These are phyloP conservation scores for Brasilioporus rufonigricans DNA, from an alignment of 768 basidiomycete species.

Conservation along the genomic window DNA sequence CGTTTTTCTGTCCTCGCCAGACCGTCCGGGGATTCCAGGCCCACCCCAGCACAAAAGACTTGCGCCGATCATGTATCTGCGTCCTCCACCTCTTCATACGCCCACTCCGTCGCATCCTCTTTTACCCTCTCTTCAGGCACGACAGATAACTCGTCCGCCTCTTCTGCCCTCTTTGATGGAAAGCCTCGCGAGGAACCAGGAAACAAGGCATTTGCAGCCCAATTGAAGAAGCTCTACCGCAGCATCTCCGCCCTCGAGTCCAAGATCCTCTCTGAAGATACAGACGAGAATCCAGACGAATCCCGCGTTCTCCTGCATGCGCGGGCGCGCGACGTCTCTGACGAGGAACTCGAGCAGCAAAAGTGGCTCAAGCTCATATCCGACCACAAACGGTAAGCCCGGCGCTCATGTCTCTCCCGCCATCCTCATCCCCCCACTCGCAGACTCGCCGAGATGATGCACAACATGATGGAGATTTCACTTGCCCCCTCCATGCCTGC, in stretches of 20 bases:
- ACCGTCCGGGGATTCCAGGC: slow-evolving; percentile 39
- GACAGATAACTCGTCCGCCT: slow-evolving; percentile 72
- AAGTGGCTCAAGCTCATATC: slow-evolving; percentile 70
- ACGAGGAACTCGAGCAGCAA: slow-evolving; percentile 67
- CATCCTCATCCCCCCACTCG: slow-evolving; percentile 10
- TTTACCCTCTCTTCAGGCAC: slow-evolving; percentile 74
- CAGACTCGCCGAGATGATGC: slow-evolving; percentile 89
- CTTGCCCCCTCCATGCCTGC: slow-evolving; percentile 85
- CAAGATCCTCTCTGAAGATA: slow-evolving; percentile 63
- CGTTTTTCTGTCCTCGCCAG: slow-evolving; percentile 70
- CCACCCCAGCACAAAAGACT: slow-evolving; percentile 53
- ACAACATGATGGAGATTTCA: slow-evolving; percentile 82
- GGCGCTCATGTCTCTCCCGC: neutral
- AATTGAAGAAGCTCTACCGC: slow-evolving; percentile 83
- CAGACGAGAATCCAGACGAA: slow-evolving; percentile 49
- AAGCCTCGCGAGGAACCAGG: slow-evolving; percentile 50
- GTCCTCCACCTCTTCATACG: slow-evolving; percentile 73
- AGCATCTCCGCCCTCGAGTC: slow-evolving; percentile 77
- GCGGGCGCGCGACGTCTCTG: slow-evolving; percentile 32
- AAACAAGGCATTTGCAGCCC: slow-evolving; percentile 66
- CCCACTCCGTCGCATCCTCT: slow-evolving; percentile 62
- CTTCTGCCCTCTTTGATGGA: slow-evolving; percentile 67
- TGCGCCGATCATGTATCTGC: slow-evolving; percentile 74
- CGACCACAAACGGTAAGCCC: slow-evolving; percentile 80
- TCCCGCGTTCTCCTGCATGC: slow-evolving; percentile 35